These are phyloP conservation scores for Polysphondylium violaceum DNA, from an alignment of 78 protist species.

Conservation along the genomic window DNA sequence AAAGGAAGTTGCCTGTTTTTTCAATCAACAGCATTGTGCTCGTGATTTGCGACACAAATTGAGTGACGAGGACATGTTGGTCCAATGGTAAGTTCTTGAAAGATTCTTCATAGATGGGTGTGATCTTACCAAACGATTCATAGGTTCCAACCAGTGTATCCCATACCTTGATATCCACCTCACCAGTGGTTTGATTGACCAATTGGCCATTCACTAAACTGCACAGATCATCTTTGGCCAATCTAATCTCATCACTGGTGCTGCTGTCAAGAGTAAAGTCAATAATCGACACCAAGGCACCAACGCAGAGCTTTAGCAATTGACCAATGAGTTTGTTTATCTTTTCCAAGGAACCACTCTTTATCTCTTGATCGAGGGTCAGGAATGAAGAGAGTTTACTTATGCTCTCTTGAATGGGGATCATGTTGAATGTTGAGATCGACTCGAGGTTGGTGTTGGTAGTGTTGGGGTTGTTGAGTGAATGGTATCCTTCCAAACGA, in stretches of 20 bases:
- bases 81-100: neutral
- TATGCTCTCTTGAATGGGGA: slow-evolving; percentile 17
- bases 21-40: slow-evolving; percentile 13
- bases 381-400: neutral
- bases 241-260: neutral
- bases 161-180: slow-evolving; percentile 23
- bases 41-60: neutral
- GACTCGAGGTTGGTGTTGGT: neutral
- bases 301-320: neutral
- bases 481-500: neutral
- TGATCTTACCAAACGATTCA: slow-evolving; percentile 44
- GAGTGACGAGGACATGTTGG: neutral
- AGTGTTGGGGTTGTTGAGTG: neutral
- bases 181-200: neutral
- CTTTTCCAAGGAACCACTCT: neutral
- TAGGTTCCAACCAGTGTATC: slow-evolving; percentile 48
- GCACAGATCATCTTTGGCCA: neutral
- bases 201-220: neutral
- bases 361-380: neutral
- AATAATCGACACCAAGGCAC: neutral
- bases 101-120: slow-evolving; percentile 26
- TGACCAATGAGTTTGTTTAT: neutral
- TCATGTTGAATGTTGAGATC: neutral
- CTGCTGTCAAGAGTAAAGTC: neutral
- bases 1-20: slow-evolving; percentile 23